Evolutionary conservation across 2,329 filamentous ascomycete genomes (phyloP), one percentile per base, ranked within the genome.

Genomic region (Botrytis fragariae): DNA sequence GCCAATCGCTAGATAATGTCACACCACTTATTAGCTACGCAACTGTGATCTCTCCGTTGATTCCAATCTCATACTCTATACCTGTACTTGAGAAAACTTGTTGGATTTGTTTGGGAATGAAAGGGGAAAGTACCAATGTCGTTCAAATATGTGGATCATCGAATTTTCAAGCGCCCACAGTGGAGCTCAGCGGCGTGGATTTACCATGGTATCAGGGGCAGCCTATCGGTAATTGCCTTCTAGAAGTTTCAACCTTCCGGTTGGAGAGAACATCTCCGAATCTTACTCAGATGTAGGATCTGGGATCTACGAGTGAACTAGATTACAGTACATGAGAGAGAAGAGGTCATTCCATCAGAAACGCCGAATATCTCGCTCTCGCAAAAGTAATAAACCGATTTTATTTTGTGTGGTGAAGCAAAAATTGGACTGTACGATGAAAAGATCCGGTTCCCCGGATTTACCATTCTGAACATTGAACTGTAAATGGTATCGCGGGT

Each of bases 211-310:
- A 57, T 69, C 35, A 72, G 62, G 71, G 71, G 62, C 18, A 29
- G 29, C 32, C 42, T 57, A 60, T 60, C 71, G 71, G 71, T 72
- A 72, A 72, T 72, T 72, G n/a, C 29, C 51, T 72, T 68, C 48
- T 68, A 60, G 51, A 72, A 72, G 48, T 59, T 60, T 57, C n/a
- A 59, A 68, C 32, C 48, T 60, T 68, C 62, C 39, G 51, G 62
- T 68, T 71, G 48, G 45, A 25, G 48, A 20, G 65, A 44, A 72
- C 35, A 48, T 39, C 37, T 72, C 63, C 62, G 62, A 51, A 69
- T 60, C 25, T 67, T 72, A 72, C 61, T 65, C 39, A 54, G 29
- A 22, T 22, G 64, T 37, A 68, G 48, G 45, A 54, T 57, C 35
- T 68, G 9, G 18, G 7, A 57, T 68, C 22, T 25, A 57, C 25